Evolutionary conservation across 75 land plant genomes (phyloP), one percentile per base, ranked within the genome.

Genomic region (Selaginella tamariscina): DNA sequence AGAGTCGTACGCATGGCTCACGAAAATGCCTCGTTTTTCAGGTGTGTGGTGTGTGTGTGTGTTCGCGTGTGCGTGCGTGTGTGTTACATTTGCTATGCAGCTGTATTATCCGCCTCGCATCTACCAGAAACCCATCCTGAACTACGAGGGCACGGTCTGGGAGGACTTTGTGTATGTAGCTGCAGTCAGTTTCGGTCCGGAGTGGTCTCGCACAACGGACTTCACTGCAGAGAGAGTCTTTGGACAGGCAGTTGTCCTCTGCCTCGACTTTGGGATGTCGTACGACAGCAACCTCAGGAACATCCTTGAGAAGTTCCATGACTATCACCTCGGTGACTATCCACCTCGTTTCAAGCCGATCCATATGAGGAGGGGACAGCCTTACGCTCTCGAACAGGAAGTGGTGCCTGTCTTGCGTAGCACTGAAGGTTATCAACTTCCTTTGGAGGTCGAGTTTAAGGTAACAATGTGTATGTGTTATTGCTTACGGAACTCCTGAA

Each of bases 201-300:
- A 66, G 21, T 89, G 91, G 91, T 64, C 83, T 27, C 69, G 98
- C 68, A 78, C 88, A 27, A 75, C 77, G 28, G 98, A 93, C 73
- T 89, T 93, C 60, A 82, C 89, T 33, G 66, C 77, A 29, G 65
- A 71, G 27, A 63, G 60, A 55, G 64, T 72, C 55, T 80, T 89
- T 28, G 98, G 95, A 23, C 95, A 93, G 56, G 89, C 90, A 31
- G 81, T 80, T 56, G 68, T 74, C 20, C 64, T 86, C 2, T 79
- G 85, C 33, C 39, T 89, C 66, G 84, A 89, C 70, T 64, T 93
- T 32, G 39, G 33, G 1, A 63, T 29, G 27, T 33, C 27, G 1
- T 2, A 20, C 55, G 55, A 55, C 56, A 22, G 30, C 24, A 33
- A 55, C 24, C 23, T 30, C 21, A 56, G 32, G 5, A n/a, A 74